Evolutionary conservation across 495 filamentous ascomycete genomes (phyloP).

Genomic region (Penicillium nucicola): DNA sequence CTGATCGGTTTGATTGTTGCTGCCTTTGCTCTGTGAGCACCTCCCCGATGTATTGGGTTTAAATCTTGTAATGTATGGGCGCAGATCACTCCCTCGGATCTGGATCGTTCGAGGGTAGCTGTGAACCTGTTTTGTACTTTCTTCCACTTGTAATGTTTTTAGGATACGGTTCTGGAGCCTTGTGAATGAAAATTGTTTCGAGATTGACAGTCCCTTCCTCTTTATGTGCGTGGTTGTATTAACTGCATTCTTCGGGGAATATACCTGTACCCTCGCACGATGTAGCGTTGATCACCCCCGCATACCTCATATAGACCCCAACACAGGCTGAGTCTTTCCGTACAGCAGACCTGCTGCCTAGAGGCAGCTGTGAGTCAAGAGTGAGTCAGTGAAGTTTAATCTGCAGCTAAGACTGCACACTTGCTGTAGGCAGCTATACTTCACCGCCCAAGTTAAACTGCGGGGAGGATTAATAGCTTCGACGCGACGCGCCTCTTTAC

Average conservation of each 20-base stretch:
- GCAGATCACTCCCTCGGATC: background rate
- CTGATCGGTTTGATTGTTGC: conserved; percentile 37
- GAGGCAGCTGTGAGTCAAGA: too few species aligned
- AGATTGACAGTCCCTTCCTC: background rate
- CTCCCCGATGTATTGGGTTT: background rate
- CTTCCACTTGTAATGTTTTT: conserved; percentile 12
- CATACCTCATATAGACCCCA: background rate
- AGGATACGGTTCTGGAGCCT: conserved; percentile 7
- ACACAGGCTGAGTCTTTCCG: too few species aligned
- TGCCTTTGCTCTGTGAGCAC: conserved; percentile 35
- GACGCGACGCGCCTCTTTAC: background rate
- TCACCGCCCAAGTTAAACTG: conserved; percentile 16
- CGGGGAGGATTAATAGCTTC: background rate
- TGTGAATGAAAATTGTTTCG: conserved; percentile 7
- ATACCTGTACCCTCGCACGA: background rate
- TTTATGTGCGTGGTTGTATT: too few species aligned
- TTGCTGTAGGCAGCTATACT: background rate
- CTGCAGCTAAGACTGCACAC: background rate
- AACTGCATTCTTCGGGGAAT: background rate
- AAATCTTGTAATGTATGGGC: background rate
- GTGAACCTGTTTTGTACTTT: conserved; percentile 2
- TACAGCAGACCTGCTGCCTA: too few species aligned
- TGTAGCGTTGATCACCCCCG: background rate
- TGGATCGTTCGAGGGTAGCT: background rate
- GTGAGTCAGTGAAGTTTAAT: background rate